phyloP scores from a whole-genome alignment of 345 rosid species.

The Lenwebbia sp. region DNA sequence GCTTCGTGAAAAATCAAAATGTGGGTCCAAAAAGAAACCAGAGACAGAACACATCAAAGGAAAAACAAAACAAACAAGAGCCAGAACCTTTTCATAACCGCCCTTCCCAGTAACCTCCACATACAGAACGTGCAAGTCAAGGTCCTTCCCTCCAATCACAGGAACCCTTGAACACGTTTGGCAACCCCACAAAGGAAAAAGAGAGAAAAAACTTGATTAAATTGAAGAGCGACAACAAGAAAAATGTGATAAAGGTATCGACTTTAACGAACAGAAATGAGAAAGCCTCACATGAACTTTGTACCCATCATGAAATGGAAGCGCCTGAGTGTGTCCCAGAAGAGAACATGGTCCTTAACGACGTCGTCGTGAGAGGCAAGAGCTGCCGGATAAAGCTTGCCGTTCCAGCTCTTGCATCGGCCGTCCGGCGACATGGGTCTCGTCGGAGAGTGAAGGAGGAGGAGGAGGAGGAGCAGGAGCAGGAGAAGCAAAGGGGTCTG shows the following conservation, averaged over 20 bases:
- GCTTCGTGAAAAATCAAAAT: background rate
- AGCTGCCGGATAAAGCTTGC: slow-evolving; percentile 49
- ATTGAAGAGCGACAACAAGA: background rate
- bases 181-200: background rate
- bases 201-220: background rate
- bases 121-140: slow-evolving; percentile 83
- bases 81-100: slow-evolving; percentile 81
- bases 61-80: background rate
- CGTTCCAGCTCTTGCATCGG: slow-evolving; percentile 3
- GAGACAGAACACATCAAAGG: background rate
- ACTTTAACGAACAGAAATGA: background rate
- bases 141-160: slow-evolving; percentile 95
- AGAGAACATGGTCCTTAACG: slow-evolving; percentile 30
- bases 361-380: slow-evolving; percentile 50
- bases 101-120: slow-evolving; percentile 79
- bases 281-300: slow-evolving; percentile 49
- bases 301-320: slow-evolving; percentile 77
- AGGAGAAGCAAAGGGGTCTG: background rate
- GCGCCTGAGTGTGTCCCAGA: slow-evolving; percentile 86
- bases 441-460: slow-evolving; percentile 2
- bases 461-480: background rate
- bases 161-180: slow-evolving; percentile 54
- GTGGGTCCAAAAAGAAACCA: background rate
- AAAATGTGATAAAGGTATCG: background rate
- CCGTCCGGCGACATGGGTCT: slow-evolving; percentile 21